Evolutionary conservation across 768 basidiomycete species (phyloP).

Genomic region (Phaffia australis): DNA sequence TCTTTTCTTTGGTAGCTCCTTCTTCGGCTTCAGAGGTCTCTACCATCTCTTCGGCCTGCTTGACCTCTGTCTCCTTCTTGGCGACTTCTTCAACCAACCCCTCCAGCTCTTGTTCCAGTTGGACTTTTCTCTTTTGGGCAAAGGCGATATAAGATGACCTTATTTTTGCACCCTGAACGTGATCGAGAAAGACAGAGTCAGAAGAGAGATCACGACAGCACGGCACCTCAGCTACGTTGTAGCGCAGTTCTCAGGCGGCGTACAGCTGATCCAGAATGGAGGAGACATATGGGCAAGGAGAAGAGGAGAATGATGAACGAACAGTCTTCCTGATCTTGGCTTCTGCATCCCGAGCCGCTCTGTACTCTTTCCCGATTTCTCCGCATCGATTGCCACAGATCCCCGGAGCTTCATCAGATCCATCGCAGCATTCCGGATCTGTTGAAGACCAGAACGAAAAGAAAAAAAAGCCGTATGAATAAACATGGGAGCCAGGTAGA

Average conservation of each 20-base stretch:
- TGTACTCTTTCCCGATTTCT: conserved; percentile 59
- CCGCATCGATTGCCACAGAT: conserved; percentile 68
- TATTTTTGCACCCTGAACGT: conserved; percentile 71
- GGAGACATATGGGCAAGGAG: too few relatives aligned
- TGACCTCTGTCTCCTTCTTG: conserved; percentile 58
- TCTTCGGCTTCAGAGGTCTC: conserved; percentile 65
- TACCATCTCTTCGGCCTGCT: conserved; percentile 51
- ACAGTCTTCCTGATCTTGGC: conserved; percentile 71
- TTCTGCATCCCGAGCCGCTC: conserved; percentile 59
- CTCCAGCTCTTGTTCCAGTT: conserved; percentile 57
- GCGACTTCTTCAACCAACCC: conserved; percentile 43
- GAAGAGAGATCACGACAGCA: too few relatives aligned
- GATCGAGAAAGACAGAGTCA: conserved; percentile 10
- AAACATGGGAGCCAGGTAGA: neutral
- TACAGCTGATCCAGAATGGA: too few relatives aligned
- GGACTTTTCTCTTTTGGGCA: conserved; percentile 78
- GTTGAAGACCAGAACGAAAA: neutral
- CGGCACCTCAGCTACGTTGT: too few relatives aligned
- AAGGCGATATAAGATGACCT: conserved; percentile 75
- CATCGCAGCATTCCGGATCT: conserved; percentile 93
- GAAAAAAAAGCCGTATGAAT: too few relatives aligned
- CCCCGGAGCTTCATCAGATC: conserved; percentile 73
- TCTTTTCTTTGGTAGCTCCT: conserved; percentile 67
- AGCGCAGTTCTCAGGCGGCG: too few relatives aligned
- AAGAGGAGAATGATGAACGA: conserved; percentile 30